These are phyloP conservation scores for Nicotiana tomentosiformis DNA, from an alignment of 257 asterid species.

Conservation along the genomic window DNA sequence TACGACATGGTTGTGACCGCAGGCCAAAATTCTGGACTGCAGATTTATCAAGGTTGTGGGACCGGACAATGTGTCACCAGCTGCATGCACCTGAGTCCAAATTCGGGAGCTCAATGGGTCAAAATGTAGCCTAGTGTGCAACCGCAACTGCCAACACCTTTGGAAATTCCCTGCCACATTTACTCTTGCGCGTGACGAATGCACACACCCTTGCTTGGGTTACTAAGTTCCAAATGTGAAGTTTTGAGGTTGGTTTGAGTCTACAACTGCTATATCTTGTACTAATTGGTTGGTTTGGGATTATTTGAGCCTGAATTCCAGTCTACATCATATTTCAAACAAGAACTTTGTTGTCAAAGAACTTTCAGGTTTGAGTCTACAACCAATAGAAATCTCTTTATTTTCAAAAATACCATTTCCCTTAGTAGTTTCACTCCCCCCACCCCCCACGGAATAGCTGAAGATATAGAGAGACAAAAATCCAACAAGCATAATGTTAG, in stretches of 20 bases:
- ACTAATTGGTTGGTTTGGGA: no score
- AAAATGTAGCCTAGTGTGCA: not conserved
- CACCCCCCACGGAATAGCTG: not conserved
- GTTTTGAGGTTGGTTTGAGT: no score
- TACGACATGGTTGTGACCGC: not conserved
- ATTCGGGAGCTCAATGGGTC: not conserved
- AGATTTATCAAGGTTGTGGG: not conserved
- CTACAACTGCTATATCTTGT: no score
- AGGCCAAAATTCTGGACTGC: not conserved
- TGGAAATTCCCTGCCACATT: no score
- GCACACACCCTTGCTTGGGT: no score
- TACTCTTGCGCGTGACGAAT: no score
- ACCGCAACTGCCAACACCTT: not conserved
- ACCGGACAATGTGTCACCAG: not conserved
- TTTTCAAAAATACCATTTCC: not conserved
- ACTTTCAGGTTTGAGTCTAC: no score
- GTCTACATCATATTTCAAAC: no score
- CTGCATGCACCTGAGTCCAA: not conserved
- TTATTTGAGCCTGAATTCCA: no score
- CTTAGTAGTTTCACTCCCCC: not conserved
- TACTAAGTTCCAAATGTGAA: no score
- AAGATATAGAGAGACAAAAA: not conserved
- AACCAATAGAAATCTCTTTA: not conserved
- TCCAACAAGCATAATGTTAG: not conserved
- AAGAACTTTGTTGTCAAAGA: not conserved